Conservation (phyloP, 225 moss, liverwort and hornwort species). For the Pseudoscleropodium purum region DNA sequence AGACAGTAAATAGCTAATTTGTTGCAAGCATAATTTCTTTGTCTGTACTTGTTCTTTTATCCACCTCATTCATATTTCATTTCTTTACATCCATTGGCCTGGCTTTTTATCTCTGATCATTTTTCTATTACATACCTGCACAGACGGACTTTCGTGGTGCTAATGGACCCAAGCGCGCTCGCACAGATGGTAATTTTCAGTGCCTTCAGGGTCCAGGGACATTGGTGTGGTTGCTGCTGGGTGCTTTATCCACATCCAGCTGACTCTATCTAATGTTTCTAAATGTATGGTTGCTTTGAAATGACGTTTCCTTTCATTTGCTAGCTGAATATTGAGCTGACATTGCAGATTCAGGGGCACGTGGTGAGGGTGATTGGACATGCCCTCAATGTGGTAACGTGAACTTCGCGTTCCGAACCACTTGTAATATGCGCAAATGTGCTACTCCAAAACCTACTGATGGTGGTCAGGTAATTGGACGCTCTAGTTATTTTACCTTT, state of each 20-base stretch:
- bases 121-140: neutral
- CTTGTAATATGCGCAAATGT: conserved; percentile 99
- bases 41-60: neutral
- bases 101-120: neutral
- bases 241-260: neutral
- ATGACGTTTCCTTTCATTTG: neutral
- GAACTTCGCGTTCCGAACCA: conserved; percentile 98
- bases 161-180: conserved; percentile 52
- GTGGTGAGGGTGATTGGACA: conserved; percentile 99
- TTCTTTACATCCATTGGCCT: neutral
- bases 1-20: neutral
- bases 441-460: conserved; percentile 93
- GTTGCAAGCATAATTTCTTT: neutral
- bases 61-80: neutral
- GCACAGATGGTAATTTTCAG: conserved; percentile 40
- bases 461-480: conserved; percentile 60
- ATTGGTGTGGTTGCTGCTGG: neutral
- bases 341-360: conserved; percentile 49
- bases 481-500: neutral
- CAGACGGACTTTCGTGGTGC: conserved; percentile 56
- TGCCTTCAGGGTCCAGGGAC: neutral
- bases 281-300: neutral
- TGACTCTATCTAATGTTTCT: neutral
- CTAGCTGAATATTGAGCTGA: neutral
- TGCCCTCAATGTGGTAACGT: conserved; percentile 99